phyloP scores from a whole-genome alignment of 2,329 filamentous ascomycete species.

The Fusarium phyllophilum region DNA sequence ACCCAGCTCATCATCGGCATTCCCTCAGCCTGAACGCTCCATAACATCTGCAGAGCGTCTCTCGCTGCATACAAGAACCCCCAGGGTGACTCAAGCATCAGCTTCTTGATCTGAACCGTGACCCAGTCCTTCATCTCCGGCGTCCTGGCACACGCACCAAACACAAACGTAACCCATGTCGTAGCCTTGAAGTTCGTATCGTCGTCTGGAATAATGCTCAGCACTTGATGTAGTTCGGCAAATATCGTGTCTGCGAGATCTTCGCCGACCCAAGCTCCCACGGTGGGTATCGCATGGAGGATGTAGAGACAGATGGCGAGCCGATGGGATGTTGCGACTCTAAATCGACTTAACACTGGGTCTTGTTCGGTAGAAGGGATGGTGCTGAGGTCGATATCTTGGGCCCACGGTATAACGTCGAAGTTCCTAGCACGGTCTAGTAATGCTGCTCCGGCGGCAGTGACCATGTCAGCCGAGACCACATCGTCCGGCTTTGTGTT shows the following conservation, averaged over 20 bases:
- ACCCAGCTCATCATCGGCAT: constrained; percentile 53
- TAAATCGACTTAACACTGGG: constrained; percentile 50
- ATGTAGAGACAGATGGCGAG: constrained; percentile 59
- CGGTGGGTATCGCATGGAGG: constrained; percentile 51
- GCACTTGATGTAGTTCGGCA: constrained; percentile 57
- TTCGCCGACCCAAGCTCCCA: constrained; percentile 41
- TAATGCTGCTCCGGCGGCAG: constrained; percentile 47
- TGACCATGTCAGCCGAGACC: constrained; percentile 45
- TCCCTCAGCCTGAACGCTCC: constrained; percentile 51
- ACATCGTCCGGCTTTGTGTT: constrained; percentile 43
- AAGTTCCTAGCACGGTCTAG: constrained; percentile 52
- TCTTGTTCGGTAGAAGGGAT: constrained; percentile 49
- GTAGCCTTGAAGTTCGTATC: constrained; percentile 66
- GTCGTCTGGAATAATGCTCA: constrained; percentile 58
- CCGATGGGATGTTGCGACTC: constrained; percentile 56
- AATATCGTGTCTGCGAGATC: constrained; percentile 51
- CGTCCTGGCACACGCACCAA: constrained; percentile 61
- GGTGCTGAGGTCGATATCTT: constrained; percentile 48
- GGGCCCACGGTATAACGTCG: constrained; percentile 56
- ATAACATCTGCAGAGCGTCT: constrained; percentile 57
- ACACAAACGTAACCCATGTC: constrained; percentile 66
- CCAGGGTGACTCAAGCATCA: constrained; percentile 57
- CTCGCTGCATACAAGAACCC: constrained; percentile 60
- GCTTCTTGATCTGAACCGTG: constrained; percentile 55
- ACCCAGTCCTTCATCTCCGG: constrained; percentile 58